A percentile compares a stretch with the other conserved stretches of the same genome.
phyloP scores from a whole-genome alignment of 2,329 filamentous ascomycete genomes.

The Monilinia laxa region DNA sequence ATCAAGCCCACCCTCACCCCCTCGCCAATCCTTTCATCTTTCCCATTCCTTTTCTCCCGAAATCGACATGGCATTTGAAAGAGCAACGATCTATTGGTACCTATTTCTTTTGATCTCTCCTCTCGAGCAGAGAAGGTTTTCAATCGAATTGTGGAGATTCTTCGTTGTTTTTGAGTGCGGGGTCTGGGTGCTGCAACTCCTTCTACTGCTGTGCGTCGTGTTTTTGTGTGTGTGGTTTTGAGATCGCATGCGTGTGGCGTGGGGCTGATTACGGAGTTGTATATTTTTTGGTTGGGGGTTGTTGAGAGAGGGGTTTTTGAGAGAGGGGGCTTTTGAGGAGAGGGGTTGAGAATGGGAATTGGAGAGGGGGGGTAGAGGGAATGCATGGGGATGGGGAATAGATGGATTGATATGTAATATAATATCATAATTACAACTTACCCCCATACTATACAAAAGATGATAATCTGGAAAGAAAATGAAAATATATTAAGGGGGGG shows the following conservation, averaged over 20 bases:
- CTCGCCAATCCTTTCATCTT: not conserved
- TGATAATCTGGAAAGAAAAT: no score
- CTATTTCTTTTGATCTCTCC: not conserved
- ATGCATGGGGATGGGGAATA: no score
- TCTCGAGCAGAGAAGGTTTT: no score
- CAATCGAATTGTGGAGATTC: constrained; percentile 8
- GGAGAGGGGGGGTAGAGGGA: no score
- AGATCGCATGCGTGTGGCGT: not conserved
- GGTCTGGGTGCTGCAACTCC: not conserved
- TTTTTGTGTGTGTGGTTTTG: not conserved
- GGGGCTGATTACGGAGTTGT: not conserved
- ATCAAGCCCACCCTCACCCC: constrained; percentile 42
- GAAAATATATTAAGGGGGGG: no score
- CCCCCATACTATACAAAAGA: no score
- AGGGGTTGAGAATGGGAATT: no score
- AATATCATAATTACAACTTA: no score
- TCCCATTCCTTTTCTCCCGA: no score
- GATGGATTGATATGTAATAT: no score
- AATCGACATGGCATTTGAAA: not conserved
- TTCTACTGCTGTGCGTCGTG: constrained; percentile 5
- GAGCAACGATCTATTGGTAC: constrained; percentile 7
- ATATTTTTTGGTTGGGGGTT: not conserved
- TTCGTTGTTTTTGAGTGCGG: not conserved
- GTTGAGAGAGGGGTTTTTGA: not conserved
- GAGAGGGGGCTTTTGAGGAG: not conserved